These are phyloP conservation scores for Boletus reticulatus DNA, from an alignment of 768 basidiomycete genomes.

Conservation along the genomic window DNA sequence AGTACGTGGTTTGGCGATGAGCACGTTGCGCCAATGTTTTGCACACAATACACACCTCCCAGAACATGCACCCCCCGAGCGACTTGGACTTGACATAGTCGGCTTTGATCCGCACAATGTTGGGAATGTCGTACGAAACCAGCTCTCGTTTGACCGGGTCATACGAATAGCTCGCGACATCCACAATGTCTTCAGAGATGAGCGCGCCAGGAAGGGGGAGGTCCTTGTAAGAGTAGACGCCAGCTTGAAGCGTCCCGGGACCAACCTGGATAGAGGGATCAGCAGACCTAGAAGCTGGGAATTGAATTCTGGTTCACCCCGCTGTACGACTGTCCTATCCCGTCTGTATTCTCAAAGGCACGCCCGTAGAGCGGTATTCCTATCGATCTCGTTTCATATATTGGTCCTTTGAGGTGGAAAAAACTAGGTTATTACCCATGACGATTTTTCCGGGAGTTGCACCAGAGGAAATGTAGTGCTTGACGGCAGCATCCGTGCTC, in stretches of 20 bases:
- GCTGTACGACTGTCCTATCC: constrained; percentile 64
- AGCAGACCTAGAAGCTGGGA: background rate
- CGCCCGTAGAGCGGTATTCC: constrained; percentile 82
- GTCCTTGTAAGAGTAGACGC: constrained; percentile 64
- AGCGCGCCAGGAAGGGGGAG: constrained; percentile 64
- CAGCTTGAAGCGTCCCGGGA: constrained; percentile 46
- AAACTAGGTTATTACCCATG: constrained; percentile 43
- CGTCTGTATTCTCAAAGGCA: constrained; percentile 68
- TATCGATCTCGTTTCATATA: background rate
- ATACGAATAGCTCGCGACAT: constrained; percentile 79
- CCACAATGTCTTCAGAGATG: constrained; percentile 63
- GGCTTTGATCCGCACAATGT: constrained; percentile 63
- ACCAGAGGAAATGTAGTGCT: constrained; percentile 57
- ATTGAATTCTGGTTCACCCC: constrained; percentile 44
- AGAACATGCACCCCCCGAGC: constrained; percentile 73
- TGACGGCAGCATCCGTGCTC: constrained; percentile 65
- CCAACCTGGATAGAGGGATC: constrained; percentile 48
- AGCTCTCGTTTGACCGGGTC: constrained; percentile 63
- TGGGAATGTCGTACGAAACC: constrained; percentile 75
- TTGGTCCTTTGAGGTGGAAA: background rate
- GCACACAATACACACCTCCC: constrained; percentile 43
- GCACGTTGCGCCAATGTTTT: background rate
- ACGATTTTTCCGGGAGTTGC: constrained; percentile 65
- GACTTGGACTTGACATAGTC: constrained; percentile 60
- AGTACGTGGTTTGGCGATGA: background rate